Evolutionary conservation across 2,329 filamentous ascomycete species (phyloP).

Genomic region (Dactylonectria macrodidyma): DNA sequence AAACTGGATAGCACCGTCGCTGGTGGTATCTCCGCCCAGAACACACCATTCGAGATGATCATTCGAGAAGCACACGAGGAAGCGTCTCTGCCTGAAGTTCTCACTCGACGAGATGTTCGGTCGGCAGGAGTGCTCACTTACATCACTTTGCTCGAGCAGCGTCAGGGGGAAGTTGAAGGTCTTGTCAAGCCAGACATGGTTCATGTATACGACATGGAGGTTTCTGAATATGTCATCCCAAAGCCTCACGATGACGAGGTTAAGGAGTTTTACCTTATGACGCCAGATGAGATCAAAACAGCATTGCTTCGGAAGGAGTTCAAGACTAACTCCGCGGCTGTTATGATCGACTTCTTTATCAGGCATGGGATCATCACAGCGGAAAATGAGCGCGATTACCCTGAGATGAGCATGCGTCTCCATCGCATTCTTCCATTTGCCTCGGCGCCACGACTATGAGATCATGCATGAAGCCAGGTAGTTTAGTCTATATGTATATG

Average conservation of each 20-base stretch:
- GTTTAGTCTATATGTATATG: not conserved
- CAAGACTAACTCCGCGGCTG: constrained; percentile 20
- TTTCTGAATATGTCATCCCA: constrained; percentile 6
- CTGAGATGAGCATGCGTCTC: constrained; percentile 13
- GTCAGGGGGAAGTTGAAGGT: constrained; percentile 1
- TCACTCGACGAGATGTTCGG: constrained; percentile 5
- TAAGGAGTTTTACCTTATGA: constrained; percentile 14
- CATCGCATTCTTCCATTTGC: constrained; percentile 21
- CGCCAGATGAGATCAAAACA: constrained; percentile 13
- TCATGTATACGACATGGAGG: constrained; percentile 22
- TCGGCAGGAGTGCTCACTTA: constrained; percentile 14
- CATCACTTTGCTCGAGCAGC: constrained; percentile 15
- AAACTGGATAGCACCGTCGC: constrained; percentile 22
- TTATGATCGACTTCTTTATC: constrained; percentile 26
- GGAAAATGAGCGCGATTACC: constrained; percentile 17
- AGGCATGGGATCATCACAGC: constrained; percentile 15
- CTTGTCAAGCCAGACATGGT: constrained; percentile 21
- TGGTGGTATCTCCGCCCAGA: constrained; percentile 9
- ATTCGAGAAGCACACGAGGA: constrained; percentile 21
- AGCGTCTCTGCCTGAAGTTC: constrained; percentile 12
- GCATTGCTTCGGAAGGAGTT: constrained; percentile 8
- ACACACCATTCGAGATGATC: constrained; percentile 18
- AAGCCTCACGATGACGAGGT: constrained; percentile 23
- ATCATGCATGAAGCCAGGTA: not conserved
- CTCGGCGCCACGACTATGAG: not conserved